Conservation (phyloP, 495 filamentous ascomycete genomes). For the Penicillium chermesinum region DNA sequence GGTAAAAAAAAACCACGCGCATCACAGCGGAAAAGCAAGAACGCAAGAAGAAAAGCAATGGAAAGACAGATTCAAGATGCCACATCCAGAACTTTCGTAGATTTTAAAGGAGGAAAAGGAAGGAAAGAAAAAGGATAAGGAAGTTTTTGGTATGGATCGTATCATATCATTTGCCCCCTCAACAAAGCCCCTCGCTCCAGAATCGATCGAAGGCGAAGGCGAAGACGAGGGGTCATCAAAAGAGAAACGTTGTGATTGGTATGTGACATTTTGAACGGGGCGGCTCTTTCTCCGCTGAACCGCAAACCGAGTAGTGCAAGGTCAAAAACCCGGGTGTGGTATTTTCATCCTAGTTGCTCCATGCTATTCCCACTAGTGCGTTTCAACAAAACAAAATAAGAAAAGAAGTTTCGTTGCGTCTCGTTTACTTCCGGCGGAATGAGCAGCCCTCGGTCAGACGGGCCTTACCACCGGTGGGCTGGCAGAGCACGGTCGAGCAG, state of each 20-base stretch:
- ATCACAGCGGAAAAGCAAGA: slow-evolving; percentile 3
- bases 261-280: slow-evolving; percentile 31
- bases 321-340: slow-evolving; percentile 22
- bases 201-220: background rate
- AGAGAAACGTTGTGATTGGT: slow-evolving; percentile 22
- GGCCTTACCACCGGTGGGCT: slow-evolving; percentile 97
- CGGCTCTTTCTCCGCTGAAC: slow-evolving; percentile 16
- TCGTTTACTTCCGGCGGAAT: slow-evolving; percentile 95
- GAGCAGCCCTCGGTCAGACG: slow-evolving; percentile 97
- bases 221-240: slow-evolving; percentile 7
- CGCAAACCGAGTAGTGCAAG: slow-evolving; percentile 13
- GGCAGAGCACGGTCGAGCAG: slow-evolving; percentile 95
- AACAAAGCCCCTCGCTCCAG: background rate
- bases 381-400: slow-evolving; percentile 31
- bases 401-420: slow-evolving; percentile 24
- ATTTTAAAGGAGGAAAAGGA: slow-evolving; percentile 8
- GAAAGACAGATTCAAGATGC: background rate
- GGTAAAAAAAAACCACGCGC: background rate
- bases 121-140: slow-evolving; percentile 9
- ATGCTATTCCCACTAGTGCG: slow-evolving; percentile 27
- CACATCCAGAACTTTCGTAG: slow-evolving; percentile 2
- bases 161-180: slow-evolving; percentile 19
- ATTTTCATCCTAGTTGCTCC: slow-evolving; percentile 33
- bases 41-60: slow-evolving; percentile 7
- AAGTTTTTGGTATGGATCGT: slow-evolving; percentile 17